Evolutionary conservation across 176 grass and related monocot species (phyloP).

Genomic region (Luzula sylvatica): DNA sequence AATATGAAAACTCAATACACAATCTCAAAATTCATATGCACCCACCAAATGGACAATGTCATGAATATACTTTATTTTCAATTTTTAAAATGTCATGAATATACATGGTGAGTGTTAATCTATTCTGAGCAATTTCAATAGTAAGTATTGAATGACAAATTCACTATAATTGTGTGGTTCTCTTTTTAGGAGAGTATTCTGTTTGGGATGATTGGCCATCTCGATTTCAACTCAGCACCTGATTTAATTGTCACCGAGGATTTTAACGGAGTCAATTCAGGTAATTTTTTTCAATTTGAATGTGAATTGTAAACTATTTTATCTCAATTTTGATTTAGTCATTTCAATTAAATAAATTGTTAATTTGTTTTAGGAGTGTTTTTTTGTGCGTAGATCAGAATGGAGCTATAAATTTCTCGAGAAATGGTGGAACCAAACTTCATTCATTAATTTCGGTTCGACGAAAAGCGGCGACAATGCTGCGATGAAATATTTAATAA

Average conservation of each 20-base stretch:
- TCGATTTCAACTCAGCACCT: slow-evolving; percentile 37
- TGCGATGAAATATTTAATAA: slow-evolving; percentile 54
- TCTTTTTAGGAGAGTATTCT: slow-evolving; percentile 54
- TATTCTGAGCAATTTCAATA: not conserved
- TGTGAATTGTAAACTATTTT: not conserved
- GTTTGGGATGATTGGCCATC: slow-evolving; percentile 41
- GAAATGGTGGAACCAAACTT: slow-evolving; percentile 78
- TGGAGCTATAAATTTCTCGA: slow-evolving; percentile 64
- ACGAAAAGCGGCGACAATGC: slow-evolving; percentile 81
- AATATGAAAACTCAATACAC: too few relatives aligned
- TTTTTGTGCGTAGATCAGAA: slow-evolving; percentile 62
- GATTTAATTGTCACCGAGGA: slow-evolving; percentile 74
- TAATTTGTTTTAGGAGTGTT: slow-evolving; percentile 39
- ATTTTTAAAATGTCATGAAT: too few relatives aligned
- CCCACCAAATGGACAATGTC: too few relatives aligned
- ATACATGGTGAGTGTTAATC: slow-evolving; percentile 38
- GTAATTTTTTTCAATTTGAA: slow-evolving; percentile 19
- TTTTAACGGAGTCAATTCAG: slow-evolving; percentile 72
- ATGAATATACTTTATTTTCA: too few relatives aligned
- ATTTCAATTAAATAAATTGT: slow-evolving; percentile 7
- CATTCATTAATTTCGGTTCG: slow-evolving; percentile 58
- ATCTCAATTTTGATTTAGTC: not conserved
- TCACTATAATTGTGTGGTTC: not conserved
- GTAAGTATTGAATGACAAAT: too few relatives aligned
- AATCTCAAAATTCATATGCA: too few relatives aligned